A percentile compares a stretch with the other conserved stretches of the same genome.
Conservation (phyloP, 805 yeast species). For the Pachysolen tannophilus region DNA sequence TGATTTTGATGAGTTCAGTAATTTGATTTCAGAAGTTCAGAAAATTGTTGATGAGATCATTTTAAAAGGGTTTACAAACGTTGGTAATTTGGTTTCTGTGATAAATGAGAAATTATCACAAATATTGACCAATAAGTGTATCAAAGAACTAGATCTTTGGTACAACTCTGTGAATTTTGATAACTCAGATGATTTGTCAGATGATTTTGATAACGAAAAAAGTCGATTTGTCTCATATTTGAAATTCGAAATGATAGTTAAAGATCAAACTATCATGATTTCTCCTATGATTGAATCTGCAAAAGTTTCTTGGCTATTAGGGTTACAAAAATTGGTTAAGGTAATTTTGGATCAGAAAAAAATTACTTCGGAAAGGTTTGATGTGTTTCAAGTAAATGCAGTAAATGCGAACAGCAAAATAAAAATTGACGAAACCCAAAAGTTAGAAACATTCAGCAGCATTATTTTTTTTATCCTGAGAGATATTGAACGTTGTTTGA, state of each 20-base stretch:
- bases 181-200: not conserved
- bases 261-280: conserved; percentile 27
- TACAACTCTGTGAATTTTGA: not conserved
- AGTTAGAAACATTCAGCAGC: too few species aligned
- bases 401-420: not conserved
- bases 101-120: conserved; percentile 26
- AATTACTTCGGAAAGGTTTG: conserved; percentile 17
- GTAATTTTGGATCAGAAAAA: conserved; percentile 19
- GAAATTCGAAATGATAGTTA: conserved; percentile 28
- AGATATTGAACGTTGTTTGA: conserved; percentile 17
- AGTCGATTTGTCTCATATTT: conserved; percentile 3
- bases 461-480: conserved; percentile 1
- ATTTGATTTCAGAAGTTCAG: conserved; percentile 24
- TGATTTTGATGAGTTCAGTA: conserved; percentile 11
- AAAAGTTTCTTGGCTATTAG: conserved; percentile 21
- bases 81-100: conserved; percentile 21
- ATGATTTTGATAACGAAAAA: conserved; percentile 4
- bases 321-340: conserved; percentile 17
- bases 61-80: conserved; percentile 28
- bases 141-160: conserved; percentile 9
- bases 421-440: not conserved
- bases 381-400: conserved; percentile 8
- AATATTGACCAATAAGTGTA: conserved; percentile 22
- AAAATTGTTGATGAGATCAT: conserved; percentile 24
- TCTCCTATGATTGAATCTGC: conserved; percentile 32